Evolutionary conservation across 176 grass and related monocot species (phyloP), one percentile per base, ranked within the genome.

Genomic region (Zea luxurians): DNA sequence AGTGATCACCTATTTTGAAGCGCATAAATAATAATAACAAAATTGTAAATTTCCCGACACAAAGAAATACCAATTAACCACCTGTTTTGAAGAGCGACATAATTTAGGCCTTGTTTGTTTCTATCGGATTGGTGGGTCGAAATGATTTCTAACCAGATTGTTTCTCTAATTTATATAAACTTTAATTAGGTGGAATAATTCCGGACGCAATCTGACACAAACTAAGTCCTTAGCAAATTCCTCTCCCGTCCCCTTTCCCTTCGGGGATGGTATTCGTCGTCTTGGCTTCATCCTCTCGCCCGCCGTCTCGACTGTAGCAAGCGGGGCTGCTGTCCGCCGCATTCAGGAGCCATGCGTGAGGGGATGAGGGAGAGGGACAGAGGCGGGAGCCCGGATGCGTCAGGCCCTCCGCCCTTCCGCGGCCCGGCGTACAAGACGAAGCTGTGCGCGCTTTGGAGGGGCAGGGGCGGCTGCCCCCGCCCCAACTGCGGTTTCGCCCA

Each of bases 351-450:
- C 50, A 88, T 62, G 81, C 68, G 77, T 12, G 82, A 88, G 45
- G 79, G 79, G 72, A 17, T 71, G 63, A 79, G 76, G 38, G 76
- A 78, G 47, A 78, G 62, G 38, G 76, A 79, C 10, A 54, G 63
- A 21, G 70, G 8, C 36, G 63, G 36, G 17, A 48, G 61, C 34
- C 5, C 35, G 75, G 76, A 79, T 1, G 76, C n/a, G 64, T 54
- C 47, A 58, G 86, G 59, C n/a, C 77, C 78, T 61, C 87, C 72
- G 0, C 82, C 66, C 6, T 79, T 79, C 48, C 76, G 82, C 10
- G 81, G 86, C 7, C 90, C 86, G 55, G 78, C 87, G 40, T 92
- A 78, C 84, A 92, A 96, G 89, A 96, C 93, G 87, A 96, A 96
- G 93, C 87, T 96, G 10, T 96, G 93, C 63, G 52, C 50, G 53